phyloP scores from a whole-genome alignment of 1,284 basidiomycete genomes.

The Microbotryomycetes sp. region DNA sequence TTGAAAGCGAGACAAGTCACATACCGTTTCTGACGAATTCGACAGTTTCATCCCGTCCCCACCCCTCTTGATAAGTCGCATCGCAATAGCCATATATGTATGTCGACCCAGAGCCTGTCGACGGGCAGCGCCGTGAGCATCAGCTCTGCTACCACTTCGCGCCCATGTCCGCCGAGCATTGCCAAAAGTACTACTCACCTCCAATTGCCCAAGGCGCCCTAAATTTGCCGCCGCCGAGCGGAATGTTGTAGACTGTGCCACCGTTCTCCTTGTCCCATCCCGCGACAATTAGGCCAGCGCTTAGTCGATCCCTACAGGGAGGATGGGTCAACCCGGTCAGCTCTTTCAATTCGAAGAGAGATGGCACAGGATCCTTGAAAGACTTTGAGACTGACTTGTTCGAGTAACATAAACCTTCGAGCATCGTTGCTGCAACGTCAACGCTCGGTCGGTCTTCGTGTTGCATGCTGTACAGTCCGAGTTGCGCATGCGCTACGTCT shows the following conservation, averaged over 20 bases:
- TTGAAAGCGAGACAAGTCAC: conserved; percentile 41
- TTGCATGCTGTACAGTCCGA: conserved; percentile 50
- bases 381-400: conserved; percentile 64
- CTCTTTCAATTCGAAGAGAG: not conserved
- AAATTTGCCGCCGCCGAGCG: conserved; percentile 86
- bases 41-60: conserved; percentile 82
- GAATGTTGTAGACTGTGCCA: conserved; percentile 95
- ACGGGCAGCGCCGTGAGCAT: not conserved
- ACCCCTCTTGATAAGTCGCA: conserved; percentile 92
- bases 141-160: not conserved
- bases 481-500: conserved; percentile 64
- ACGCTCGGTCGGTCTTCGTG: conserved; percentile 65
- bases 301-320: conserved; percentile 47
- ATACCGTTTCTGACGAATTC: conserved; percentile 92
- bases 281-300: conserved; percentile 94
- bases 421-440: conserved; percentile 69
- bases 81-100: conserved; percentile 99
- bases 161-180: too few species aligned
- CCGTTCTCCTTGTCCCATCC: conserved; percentile 93
- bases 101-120: conserved; percentile 83
- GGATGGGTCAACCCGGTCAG: not conserved
- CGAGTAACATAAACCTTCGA: conserved; percentile 85
- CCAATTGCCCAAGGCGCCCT: conserved; percentile 95
- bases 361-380: not conserved
- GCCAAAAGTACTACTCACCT: conserved; percentile 53